phyloP scores from a whole-genome alignment of 1,139 yeast species.

The Wickerhamomyces sp. region DNA sequence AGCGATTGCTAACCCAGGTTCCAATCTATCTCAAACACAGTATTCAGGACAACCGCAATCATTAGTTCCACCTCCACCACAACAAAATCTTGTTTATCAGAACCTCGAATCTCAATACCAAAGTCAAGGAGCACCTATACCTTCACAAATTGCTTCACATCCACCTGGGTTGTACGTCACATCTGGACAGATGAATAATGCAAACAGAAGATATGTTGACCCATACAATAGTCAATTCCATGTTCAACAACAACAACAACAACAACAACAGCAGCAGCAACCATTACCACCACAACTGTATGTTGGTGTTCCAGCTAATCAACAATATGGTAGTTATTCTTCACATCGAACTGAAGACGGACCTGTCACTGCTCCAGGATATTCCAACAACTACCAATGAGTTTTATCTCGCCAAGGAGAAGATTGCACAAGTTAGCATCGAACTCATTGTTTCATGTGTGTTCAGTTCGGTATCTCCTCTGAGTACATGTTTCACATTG shows the following conservation, averaged over 20 bases:
- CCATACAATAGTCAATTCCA: background rate
- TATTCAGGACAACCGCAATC: background rate
- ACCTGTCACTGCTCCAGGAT: background rate
- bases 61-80: background rate
- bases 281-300: background rate
- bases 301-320: background rate
- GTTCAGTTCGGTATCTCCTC: too few species aligned
- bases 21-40: background rate
- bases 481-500: too few species aligned
- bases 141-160: background rate
- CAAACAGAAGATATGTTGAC: background rate
- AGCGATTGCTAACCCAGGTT: background rate
- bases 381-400: background rate
- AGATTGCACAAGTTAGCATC: too few species aligned
- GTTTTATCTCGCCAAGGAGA: background rate
- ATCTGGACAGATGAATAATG: background rate
- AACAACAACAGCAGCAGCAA: background rate
- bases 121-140: background rate
- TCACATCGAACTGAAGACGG: background rate
- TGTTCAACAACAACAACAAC: background rate
- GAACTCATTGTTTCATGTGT: too few species aligned
- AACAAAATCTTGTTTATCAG: background rate
- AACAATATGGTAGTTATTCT: background rate
- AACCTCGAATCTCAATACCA: background rate
- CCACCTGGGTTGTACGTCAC: background rate